Conservation (phyloP, 148 eudicot genomes). For the Vaccinium corymbosum region DNA sequence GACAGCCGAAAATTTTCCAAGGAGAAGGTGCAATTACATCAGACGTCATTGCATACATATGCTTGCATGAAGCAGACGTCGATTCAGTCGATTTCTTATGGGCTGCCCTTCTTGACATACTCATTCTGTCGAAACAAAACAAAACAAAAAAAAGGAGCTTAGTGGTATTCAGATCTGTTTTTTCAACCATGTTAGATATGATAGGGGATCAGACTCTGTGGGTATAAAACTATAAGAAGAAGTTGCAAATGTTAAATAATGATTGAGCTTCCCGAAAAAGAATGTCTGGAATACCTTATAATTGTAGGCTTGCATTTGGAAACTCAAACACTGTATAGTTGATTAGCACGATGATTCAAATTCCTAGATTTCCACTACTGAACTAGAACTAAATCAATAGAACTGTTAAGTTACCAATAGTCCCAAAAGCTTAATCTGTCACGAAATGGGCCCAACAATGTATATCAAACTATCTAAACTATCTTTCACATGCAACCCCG, state of each 20-base stretch:
- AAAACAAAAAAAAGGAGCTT: background rate
- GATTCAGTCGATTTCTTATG: conserved; percentile 40
- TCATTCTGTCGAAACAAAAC: background rate
- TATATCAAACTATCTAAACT: too few species aligned
- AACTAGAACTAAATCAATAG: background rate
- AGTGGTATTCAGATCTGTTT: background rate
- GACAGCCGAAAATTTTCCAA: conserved; percentile 68
- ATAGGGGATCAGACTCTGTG: background rate
- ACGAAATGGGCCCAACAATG: too few species aligned
- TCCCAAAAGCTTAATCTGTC: too few species aligned
- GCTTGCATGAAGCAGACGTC: conserved; percentile 36
- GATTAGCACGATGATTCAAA: background rate
- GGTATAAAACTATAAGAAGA: background rate
- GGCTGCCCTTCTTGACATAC: conserved; percentile 36
- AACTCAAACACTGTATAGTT: background rate
- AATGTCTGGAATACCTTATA: background rate
- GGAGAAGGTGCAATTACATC: conserved; percentile 77
- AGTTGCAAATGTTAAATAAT: background rate
- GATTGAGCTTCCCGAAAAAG: background rate
- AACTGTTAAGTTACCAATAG: too few species aligned
- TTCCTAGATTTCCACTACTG: background rate
- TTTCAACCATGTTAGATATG: background rate
- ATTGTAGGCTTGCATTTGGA: background rate
- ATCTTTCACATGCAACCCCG: too few species aligned
- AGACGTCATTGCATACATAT: conserved; percentile 52